Percentiles rank a stretch among this genome's conserved stretches.
These are phyloP conservation scores for Moesziomyces sp. DNA, from an alignment of 1,284 basidiomycete genomes.

Conservation along the genomic window DNA sequence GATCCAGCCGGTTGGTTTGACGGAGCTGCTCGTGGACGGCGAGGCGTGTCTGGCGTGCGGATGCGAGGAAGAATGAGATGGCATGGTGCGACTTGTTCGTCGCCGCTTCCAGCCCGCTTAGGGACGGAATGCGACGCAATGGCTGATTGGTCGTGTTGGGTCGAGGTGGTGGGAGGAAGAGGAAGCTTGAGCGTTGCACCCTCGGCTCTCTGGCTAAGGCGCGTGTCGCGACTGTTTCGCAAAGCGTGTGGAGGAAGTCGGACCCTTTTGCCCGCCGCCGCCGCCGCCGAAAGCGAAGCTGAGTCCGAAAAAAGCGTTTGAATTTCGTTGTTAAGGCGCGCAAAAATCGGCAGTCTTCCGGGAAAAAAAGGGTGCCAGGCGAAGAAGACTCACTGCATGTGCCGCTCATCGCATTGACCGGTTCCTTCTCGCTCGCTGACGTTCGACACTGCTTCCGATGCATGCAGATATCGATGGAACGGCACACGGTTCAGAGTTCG, in stretches of 20 bases:
- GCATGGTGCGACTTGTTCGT: not conserved
- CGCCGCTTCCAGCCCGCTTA: not conserved
- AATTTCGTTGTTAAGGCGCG: not conserved
- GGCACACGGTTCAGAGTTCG: too few relatives aligned
- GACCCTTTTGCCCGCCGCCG: not conserved
- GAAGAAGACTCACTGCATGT: too few relatives aligned
- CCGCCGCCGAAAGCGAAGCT: not conserved
- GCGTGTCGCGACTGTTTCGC: not conserved
- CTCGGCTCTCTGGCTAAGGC: not conserved
- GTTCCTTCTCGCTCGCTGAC: too few relatives aligned
- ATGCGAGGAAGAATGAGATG: not conserved
- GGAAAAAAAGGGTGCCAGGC: too few relatives aligned
- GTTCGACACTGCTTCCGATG: too few relatives aligned
- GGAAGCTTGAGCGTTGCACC: not conserved
- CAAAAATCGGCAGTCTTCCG: not conserved
- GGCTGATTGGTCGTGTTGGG: not conserved
- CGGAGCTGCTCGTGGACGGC: constrained; percentile 16
- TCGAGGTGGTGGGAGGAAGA: not conserved
- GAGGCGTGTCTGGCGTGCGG: constrained; percentile 6
- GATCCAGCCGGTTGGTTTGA: constrained; percentile 46
- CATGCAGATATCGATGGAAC: too few relatives aligned
- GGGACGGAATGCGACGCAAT: too few relatives aligned
- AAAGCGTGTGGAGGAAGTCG: not conserved
- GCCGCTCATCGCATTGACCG: too few relatives aligned
- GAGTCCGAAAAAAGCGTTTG: not conserved